These are phyloP conservation scores for Turnera subulata DNA, from an alignment of 345 rosid genomes.

Conservation along the genomic window DNA sequence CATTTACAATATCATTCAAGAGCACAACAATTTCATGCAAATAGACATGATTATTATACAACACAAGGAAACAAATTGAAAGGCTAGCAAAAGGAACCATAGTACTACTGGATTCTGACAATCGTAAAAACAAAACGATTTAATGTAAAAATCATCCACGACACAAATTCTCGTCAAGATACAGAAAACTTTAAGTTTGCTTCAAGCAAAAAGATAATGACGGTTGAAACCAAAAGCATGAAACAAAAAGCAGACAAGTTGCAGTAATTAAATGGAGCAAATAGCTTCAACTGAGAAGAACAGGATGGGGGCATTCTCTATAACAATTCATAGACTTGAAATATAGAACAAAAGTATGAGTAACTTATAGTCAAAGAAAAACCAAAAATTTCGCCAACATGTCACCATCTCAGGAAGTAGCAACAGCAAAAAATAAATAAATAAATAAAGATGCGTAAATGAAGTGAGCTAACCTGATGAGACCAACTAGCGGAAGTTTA, in stretches of 20 bases:
- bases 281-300: not conserved
- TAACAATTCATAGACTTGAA: not conserved
- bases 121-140: not conserved
- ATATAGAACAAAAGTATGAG: too few species aligned
- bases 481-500: constrained; percentile 91
- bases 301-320: not conserved
- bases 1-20: not conserved
- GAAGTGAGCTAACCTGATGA: constrained; percentile 63
- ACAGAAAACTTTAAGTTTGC: not conserved
- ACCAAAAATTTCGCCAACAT: not conserved
- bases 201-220: not conserved
- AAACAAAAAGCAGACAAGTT: not conserved
- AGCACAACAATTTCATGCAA: not conserved
- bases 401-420: too few species aligned
- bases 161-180: too few species aligned
- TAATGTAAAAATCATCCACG: not conserved
- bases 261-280: too few species aligned
- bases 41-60: too few species aligned
- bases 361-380: not conserved
- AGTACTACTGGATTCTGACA: not conserved
- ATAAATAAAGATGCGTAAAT: not conserved
- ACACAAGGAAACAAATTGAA: too few species aligned
- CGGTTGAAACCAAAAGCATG: not conserved
- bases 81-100: not conserved
- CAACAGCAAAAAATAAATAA: too few species aligned